Evolutionary conservation across 2,329 filamentous ascomycete species (phyloP), one percentile per base, ranked within the genome.

Genomic region (Lasiodiplodia theobromae): DNA sequence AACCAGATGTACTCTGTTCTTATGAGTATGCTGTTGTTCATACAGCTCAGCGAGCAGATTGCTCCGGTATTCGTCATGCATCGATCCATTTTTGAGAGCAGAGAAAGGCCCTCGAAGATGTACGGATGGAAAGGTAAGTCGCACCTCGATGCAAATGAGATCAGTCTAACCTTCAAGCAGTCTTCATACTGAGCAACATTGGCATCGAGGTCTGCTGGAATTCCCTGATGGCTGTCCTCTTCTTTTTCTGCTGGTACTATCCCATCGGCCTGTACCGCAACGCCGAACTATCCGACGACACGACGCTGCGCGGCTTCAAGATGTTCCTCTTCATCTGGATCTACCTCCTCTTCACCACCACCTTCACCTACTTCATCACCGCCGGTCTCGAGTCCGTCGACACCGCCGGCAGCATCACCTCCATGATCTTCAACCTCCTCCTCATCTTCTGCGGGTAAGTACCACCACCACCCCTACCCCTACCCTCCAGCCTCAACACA

Each of bases 1-100:
- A 93, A 94, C 80, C 90, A 93, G 72, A 88, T 94, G 82, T 95
- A 94, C 77, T 86, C 89, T 73, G 89, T 94, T 71, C 95, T 95
- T 84, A 90, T 93, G 84, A 80, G 94, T 23, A 82, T 82, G 69
- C 93, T 88, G 40, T 87, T 95, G 74, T 95, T 95, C 75, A 88
- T 89, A 68, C 89, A 91, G 74, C 83, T 93, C n/a, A 86, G 89
- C 6, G 88, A 92, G 75, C 90, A 92, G 74, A 90, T 89, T 23
- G 92, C 94, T 89, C 92, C 92, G 1, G 89, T 92, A 71, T 95
- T 95, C 73, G 89, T 94, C 72, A 87, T 89, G 34, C 91, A 93
- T 73, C 87, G 92, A 51, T 87, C 89, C 7, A 84, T 95, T 0
- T 96, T 93, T 77, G 92, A 95, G 79, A 91, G 90, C 21, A 91